Conservation (phyloP, 2,329 filamentous ascomycete genomes). For the Fusarium siculi region DNA sequence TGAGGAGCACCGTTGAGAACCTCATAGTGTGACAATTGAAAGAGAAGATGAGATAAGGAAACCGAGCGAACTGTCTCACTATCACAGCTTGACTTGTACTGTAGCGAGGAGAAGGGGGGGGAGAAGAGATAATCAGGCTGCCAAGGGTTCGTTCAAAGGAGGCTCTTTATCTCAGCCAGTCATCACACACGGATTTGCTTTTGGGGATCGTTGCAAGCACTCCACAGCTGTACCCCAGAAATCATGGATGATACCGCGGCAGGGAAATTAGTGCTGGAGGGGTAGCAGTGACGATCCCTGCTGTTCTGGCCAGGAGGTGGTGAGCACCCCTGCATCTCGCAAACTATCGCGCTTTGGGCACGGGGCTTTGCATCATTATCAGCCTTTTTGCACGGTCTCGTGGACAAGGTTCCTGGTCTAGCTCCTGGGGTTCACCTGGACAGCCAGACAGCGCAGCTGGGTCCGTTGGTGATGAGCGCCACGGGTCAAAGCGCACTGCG, state of each 20-base stretch:
- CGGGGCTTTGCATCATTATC: slow-evolving; percentile 9
- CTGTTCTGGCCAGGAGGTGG: neutral
- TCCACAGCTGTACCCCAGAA: slow-evolving; percentile 25
- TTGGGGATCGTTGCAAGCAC: neutral
- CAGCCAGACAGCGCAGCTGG: neutral
- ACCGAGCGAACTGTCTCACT: neutral
- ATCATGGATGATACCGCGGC: neutral
- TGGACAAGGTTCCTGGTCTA: slow-evolving; percentile 1
- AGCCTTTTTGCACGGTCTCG: neutral
- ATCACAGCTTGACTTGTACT: neutral
- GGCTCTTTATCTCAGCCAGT: slow-evolving; percentile 20
- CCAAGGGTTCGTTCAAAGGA: slow-evolving; percentile 7
- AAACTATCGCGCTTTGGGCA: slow-evolving; percentile 26
- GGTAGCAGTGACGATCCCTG: neutral
- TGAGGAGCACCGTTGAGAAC: slow-evolving; percentile 50
- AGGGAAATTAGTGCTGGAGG: slow-evolving; percentile 18
- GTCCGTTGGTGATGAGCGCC: slow-evolving; percentile 2
- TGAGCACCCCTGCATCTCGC: slow-evolving; percentile 27
- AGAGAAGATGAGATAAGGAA: neutral
- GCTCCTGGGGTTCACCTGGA: neutral
- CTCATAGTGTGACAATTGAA: slow-evolving; percentile 46
- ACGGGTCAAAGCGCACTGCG: slow-evolving; percentile 12
- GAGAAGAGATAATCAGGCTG: neutral
- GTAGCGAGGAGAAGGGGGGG: neutral
- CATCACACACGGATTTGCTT: slow-evolving; percentile 13